Evolutionary conservation across 768 basidiomycete genomes (phyloP), one percentile per base, ranked within the genome.

Genomic region (Rhodocollybia butyracea): DNA sequence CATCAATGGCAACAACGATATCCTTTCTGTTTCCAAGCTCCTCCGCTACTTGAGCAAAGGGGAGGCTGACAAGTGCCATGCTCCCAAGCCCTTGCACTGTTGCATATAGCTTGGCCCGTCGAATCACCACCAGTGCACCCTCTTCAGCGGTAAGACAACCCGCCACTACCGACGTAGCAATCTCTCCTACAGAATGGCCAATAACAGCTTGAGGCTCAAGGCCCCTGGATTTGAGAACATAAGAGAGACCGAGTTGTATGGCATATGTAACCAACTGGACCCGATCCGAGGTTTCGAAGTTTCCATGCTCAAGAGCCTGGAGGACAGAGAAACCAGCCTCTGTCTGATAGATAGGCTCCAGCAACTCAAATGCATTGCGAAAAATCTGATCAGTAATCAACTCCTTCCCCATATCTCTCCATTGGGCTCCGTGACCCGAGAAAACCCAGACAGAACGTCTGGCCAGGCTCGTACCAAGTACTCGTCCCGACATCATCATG

Each of bases 361-460:
- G 21, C 21, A 47, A 47, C 30, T 47, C 31, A 13, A 47, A 5
- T 21, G 30, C 46, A 19, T 19, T 1, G 19, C 46, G 46, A 31
- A 47, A 47, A 22, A 47, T 29, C 7, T 8, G 30, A 13, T 47
- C 19, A 7, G 17, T 19, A 17, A 47, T 47, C 30, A 47, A 34
- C 19, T 47, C 46, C 19, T 47, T 47, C 22, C 46, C 46, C 46
- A 47, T 47, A 22, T 47, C 31, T 21, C 21, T 47, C 46, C 46
- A 47, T 15, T 47, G 46, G 21, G 46, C 46, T 21, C 46, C 46
- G n/a, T 47, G 46, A 13, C 46, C 46, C 5, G 46, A 47, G 17
- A 47, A 47, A 31, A 47, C 46, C 46, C 46, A 47, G 30, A 47
- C 46, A 1, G 46, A 17, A 29, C 32, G 29, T 34, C 46, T 47